Evolutionary conservation across 192 early-diverging fungal species (phyloP), one percentile per base, ranked within the genome.

Genomic region (Gamsiella multidivaricata): DNA sequence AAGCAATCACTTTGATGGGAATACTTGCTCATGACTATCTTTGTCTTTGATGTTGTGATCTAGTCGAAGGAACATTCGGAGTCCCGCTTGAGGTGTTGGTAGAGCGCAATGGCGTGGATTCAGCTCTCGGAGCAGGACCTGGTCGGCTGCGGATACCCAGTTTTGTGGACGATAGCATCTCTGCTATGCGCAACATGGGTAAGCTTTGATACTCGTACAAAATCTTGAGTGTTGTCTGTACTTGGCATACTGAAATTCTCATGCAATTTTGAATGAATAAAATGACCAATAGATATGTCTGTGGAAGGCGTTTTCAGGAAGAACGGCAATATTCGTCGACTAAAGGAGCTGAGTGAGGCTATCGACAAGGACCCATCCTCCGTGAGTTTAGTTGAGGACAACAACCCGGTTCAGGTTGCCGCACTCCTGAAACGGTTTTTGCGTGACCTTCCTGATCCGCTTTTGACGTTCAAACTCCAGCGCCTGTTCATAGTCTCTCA

Each of bases 231-330:
- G n/a, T n/a, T n/a, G n/a, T n/a, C n/a, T n/a, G n/a, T n/a, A n/a
- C n/a, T n/a, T n/a, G n/a, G n/a, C n/a, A n/a, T n/a, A n/a, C n/a
- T n/a, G n/a, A n/a, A n/a, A n/a, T n/a, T n/a, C 32, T 63, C 5
- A 11, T 23, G 15, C 6, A n/a, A 12, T 50, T 6, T 39, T 23
- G 2, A 23, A 39, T 49, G 0, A 2, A 34, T 31, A n/a, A n/a
- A n/a, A n/a, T 46, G 45, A 10, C 1, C 31, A 32, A 45, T 57
- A 76, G 74, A 78, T 23, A 85, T 99, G 86, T 87, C 89, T 2
- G 89, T 94, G 17, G 96, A 98, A 78, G 97, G 97, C 7, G 92
- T 98, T 17, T 99, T 99, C 85, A 85, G 97, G 67, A 98, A 98
- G 81, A 99, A 97, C 72, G 97, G 97, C 23, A 99, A 99, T 66